Base-by-base conservation (phyloP, 2,329 filamentous ascomycete species). In the Colletotrichum orbiculare region DNA sequence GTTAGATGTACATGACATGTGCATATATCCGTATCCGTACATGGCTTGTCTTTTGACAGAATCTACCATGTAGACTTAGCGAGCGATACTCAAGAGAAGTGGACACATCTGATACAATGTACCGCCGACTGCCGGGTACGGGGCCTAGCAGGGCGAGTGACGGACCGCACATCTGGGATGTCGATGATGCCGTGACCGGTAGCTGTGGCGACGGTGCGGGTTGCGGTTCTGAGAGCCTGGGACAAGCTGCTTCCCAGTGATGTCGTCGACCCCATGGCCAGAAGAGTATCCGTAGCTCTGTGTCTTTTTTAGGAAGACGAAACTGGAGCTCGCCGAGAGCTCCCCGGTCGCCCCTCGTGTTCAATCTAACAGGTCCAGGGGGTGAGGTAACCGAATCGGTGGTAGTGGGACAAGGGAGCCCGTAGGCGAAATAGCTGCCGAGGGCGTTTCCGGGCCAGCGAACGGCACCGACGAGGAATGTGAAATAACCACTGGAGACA, bases 371-470 rank as follows among this genome's bases (percentile, higher is more conserved):
- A 66, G 61, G 50, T 39, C 41, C 52, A 56, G 52, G 58, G 53
- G 58, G 48, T 43, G 47, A 57, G 42, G 58, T 66, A 56, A 43
- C 63, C 63, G 63, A 62, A 66, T 62, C 10, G 35, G 59, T 41
- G 43, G 58, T 63, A 57, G 63, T 45, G 63, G 39, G 63, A 63
- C 63, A 66, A 54, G 63, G 57, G 52, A 66, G 58, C 52, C 62
- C 25, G 47, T 15, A 66, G 63, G 63, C 63, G 63, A 66, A 42
- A 66, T 66, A 47, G 58, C 33, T 34, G 50, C 56, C 47, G 62
- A 65, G 62, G 58, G 58, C 62, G 63, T 66, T 66, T 66, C 63
- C 58, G 41, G 63, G 63, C 41, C 63, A 65, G 63, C 63, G 41
- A 63, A 42, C 41, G 37, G 59, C 37, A 45, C 17, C 55, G 55